Conservation (phyloP, 768 basidiomycete species). For the Macrocybe gigantea region DNA sequence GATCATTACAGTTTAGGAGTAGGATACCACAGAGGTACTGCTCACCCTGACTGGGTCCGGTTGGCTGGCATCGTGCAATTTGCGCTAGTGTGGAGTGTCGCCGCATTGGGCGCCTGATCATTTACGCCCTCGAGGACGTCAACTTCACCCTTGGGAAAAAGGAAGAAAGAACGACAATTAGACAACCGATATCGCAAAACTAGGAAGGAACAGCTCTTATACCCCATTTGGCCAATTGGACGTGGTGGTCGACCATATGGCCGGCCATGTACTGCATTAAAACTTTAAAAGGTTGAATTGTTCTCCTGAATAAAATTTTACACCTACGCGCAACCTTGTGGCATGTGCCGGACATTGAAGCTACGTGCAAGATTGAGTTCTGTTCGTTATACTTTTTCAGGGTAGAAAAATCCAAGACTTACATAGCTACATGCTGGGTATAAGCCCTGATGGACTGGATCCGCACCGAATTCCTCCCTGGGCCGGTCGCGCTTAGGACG, state of each 20-base stretch:
- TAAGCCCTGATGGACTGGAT: neutral
- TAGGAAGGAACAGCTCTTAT: slow-evolving; percentile 1
- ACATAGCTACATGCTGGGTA: neutral
- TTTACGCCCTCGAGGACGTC: slow-evolving; percentile 59
- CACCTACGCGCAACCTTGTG: slow-evolving; percentile 28
- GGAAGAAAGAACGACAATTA: slow-evolving; percentile 7
- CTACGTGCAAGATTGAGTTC: no score
- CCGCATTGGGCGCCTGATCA: slow-evolving; percentile 42
- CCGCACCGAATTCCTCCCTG: slow-evolving; percentile 39
- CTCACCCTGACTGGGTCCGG: neutral
- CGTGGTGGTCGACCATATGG: slow-evolving; percentile 50
- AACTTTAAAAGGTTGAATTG: neutral
- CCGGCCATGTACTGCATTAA: slow-evolving; percentile 35
- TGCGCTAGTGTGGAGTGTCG: slow-evolving; percentile 49
- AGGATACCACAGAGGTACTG: neutral
- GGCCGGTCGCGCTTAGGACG: slow-evolving; percentile 30
- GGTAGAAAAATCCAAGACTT: no score
- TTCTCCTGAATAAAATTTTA: neutral
- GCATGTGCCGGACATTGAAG: slow-evolving; percentile 22
- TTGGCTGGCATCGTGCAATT: slow-evolving; percentile 17
- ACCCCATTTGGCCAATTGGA: slow-evolving; percentile 43
- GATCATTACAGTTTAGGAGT: neutral
- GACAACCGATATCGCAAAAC: slow-evolving; percentile 39
- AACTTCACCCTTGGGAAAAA: slow-evolving; percentile 29
- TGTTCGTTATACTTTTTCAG: no score